Percentiles rank a stretch among this genome's conserved stretches.
These are phyloP conservation scores for Plasmodium vivax DNA, from an alignment of 169 alveolate genomes.

Conservation along the genomic window DNA sequence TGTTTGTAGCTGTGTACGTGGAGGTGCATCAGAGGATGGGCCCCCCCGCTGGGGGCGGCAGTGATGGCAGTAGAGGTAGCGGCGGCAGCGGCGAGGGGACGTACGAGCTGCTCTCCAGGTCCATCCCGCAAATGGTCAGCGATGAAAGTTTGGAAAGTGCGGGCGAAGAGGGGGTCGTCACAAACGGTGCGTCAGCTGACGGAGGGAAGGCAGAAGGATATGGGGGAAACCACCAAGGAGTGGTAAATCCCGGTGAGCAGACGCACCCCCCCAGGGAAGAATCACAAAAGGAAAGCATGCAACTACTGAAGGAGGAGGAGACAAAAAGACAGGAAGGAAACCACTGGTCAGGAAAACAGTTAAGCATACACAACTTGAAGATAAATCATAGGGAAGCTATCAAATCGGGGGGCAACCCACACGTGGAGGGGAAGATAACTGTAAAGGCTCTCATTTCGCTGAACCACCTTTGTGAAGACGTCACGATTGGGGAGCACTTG, in stretches of 20 bases:
- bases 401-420: neutral
- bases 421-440: constrained; percentile 54
- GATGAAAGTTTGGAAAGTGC: neutral
- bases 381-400: constrained; percentile 54
- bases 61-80: neutral
- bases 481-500: constrained; percentile 47
- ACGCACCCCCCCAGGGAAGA: neutral
- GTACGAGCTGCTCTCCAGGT: constrained; percentile 16
- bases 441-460: constrained; percentile 36
- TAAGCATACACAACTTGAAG: constrained; percentile 29
- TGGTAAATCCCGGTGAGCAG: neutral
- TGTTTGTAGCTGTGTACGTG: constrained; percentile 48
- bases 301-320: neutral
- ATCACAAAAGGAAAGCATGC: neutral
- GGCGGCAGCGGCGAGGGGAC: neutral
- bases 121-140: constrained; percentile 35
- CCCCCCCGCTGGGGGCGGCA: neutral
- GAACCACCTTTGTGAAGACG: constrained; percentile 24
- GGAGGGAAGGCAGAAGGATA: neutral
- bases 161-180: neutral
- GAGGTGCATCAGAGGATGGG: constrained; percentile 26
- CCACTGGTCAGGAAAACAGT: neutral
- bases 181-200: neutral
- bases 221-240: neutral
- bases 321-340: neutral